Evolutionary conservation across 2,329 filamentous ascomycete species (phyloP), one percentile per base, ranked within the genome.

Genomic region (Parascedosporium putredinis): DNA sequence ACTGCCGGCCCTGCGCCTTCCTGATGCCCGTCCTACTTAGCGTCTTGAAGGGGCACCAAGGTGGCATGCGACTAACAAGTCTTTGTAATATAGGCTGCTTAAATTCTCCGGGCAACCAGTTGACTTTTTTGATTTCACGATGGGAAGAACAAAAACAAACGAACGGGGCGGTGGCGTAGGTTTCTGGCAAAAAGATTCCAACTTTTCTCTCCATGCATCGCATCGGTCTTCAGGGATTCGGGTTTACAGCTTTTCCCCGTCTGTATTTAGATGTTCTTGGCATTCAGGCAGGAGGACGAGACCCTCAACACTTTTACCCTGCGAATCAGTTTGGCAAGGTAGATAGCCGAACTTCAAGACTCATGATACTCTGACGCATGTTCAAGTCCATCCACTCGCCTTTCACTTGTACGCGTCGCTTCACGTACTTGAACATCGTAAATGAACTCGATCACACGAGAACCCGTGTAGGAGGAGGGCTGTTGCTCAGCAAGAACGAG

Each of bases 161-260:
- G 53, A 50, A 51, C 53, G 52, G 54, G 44, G 51, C 49, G 51
- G 49, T 51, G 49, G 22, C 50, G 52, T 53, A 47, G 45, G 54
- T 55, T 55, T 55, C 38, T 36, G 47, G 33, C 34, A 49, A 23
- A 38, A 42, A 49, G 36, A 50, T 50, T 44, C 40, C 38, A 43
- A 45, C 42, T 25, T 25, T 33, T 38, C 42, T 44, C 38, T 45
- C 40, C 25, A 50, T 29, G 45, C 45, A 47, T 47, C 31, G 45
- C 45, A 47, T 47, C 27, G 45, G 31, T 23, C 29, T 23, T 33
- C 45, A 23, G 31, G 45, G 31, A 23, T 47, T 47, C 45, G 45
- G 45, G 42, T 25, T 45, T 45, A 45, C 42, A 45, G 42, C 42
- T 45, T 45, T 45, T 29, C 42, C 38, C 38, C 38, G 38, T 42